Evolutionary conservation across 768 basidiomycete species (phyloP).

Genomic region (Suillus placidus): DNA sequence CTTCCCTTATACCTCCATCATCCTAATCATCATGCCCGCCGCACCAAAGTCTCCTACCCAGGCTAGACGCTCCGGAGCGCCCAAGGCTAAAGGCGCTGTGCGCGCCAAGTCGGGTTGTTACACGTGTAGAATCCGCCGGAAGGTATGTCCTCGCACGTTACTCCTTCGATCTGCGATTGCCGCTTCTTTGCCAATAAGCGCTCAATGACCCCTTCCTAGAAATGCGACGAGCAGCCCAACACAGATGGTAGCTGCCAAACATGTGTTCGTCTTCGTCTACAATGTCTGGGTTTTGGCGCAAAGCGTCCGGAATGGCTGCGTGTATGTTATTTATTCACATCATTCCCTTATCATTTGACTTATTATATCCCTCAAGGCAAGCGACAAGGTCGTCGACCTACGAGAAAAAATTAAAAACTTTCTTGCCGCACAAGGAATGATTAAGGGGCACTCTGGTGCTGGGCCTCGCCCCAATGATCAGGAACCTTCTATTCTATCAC

Average conservation of each 20-base stretch:
- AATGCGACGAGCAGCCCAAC: slow-evolving; percentile 80
- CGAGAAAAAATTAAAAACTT: slow-evolving; percentile 81
- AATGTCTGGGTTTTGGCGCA: slow-evolving; percentile 83
- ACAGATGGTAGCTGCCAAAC: slow-evolving; percentile 68
- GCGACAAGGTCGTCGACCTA: slow-evolving; percentile 63
- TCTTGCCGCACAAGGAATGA: slow-evolving; percentile 83
- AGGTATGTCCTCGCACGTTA: slow-evolving; percentile 49
- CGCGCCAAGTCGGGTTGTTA: slow-evolving; percentile 90
- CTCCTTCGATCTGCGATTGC: slow-evolving; percentile 15
- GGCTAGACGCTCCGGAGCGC: slow-evolving; percentile 49
- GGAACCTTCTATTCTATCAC: slow-evolving; percentile 55
- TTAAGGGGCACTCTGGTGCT: slow-evolving; percentile 82
- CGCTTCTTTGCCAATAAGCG: slow-evolving; percentile 11
- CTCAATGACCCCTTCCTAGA: slow-evolving; percentile 46
- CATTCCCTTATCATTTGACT: slow-evolving; percentile 8
- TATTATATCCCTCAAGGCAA: slow-evolving; percentile 54
- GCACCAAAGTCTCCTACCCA: slow-evolving; percentile 43
- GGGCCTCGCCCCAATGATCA: slow-evolving; percentile 60
- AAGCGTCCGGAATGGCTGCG: slow-evolving; percentile 87
- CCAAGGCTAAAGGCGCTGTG: slow-evolving; percentile 79
- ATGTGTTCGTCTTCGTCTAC: slow-evolving; percentile 76
- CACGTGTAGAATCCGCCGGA: slow-evolving; percentile 84
- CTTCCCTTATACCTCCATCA: slow-evolving; percentile 10
- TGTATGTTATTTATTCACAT: slow-evolving; percentile 44
- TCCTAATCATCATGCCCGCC: slow-evolving; percentile 34